A percentile compares a stretch with the other conserved stretches of the same genome.
phyloP scores from a whole-genome alignment of 257 asterid genomes.

The Scutellaria minor region DNA sequence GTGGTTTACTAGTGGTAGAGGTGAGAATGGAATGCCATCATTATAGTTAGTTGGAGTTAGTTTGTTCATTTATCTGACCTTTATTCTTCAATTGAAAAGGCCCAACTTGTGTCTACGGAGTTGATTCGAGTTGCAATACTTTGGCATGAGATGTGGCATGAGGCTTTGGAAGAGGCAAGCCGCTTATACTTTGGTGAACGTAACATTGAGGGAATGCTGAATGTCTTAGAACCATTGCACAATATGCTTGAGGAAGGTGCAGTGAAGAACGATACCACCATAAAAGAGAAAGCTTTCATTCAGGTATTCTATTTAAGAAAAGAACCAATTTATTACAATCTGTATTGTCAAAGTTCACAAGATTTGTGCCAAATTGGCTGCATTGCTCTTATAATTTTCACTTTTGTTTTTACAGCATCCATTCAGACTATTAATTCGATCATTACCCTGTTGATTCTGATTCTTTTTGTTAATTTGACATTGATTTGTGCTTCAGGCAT shows the following conservation, averaged over 20 bases:
- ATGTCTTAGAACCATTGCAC: conserved; percentile 93
- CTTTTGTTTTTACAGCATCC: conserved; percentile 20
- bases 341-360: conserved; percentile 4
- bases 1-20: conserved; percentile 96
- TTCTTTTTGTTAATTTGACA: conserved; percentile 24
- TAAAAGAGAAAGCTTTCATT: conserved; percentile 89
- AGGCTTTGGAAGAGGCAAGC: conserved; percentile 98
- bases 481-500: conserved; percentile 59
- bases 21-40: conserved; percentile 43
- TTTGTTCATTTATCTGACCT: conserved; percentile 41
- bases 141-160: conserved; percentile 99
- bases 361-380: background rate
- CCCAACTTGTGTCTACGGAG: conserved; percentile 97
- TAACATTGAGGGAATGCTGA: conserved; percentile 96
- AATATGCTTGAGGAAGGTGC: conserved; percentile 96
- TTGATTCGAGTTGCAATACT: conserved; percentile 97
- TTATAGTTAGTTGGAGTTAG: conserved; percentile 22
- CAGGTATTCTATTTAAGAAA: conserved; percentile 56
- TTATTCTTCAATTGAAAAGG: conserved; percentile 55
- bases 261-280: conserved; percentile 75
- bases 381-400: background rate
- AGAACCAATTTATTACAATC: conserved; percentile 12
- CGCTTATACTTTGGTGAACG: conserved; percentile 98
- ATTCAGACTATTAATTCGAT: conserved; percentile 14
- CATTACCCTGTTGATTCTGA: conserved; percentile 4